Evolutionary conservation across 176 grass and related monocot genomes (phyloP).

Genomic region (Lolium multiflorum): DNA sequence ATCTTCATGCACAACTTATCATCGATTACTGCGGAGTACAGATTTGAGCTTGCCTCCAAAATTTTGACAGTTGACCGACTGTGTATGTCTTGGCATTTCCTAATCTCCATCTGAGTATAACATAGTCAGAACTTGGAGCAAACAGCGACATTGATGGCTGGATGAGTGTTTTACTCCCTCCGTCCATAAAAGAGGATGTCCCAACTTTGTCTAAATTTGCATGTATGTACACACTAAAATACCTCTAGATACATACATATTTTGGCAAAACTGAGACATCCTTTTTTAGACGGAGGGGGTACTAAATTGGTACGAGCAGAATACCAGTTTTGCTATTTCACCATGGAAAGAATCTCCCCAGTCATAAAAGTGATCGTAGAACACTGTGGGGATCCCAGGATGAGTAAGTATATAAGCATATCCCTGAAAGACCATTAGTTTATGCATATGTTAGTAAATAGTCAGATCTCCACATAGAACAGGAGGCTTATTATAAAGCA

Average conservation of each 20-base stretch:
- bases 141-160: not conserved
- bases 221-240: too few species aligned
- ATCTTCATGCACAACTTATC: conserved; percentile 95
- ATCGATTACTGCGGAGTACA: conserved; percentile 75
- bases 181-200: too few species aligned
- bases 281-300: too few species aligned
- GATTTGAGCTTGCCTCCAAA: conserved; percentile 68
- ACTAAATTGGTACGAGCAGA: not conserved
- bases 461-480: not conserved
- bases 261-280: too few species aligned
- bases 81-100: conserved; percentile 81
- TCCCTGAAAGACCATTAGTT: conserved; percentile 58
- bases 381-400: conserved; percentile 86
- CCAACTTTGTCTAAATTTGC: too few species aligned
- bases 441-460: conserved; percentile 19
- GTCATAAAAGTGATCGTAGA: conserved; percentile 93
- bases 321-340: conserved; percentile 89
- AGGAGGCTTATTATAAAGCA: not conserved
- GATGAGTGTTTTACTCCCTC: not conserved
- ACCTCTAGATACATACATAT: too few species aligned
- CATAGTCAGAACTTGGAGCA: conserved; percentile 35
- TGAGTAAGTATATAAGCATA: conserved; percentile 98
- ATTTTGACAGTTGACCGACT: conserved; percentile 85
- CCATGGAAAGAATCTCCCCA: conserved; percentile 62
- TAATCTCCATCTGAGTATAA: conserved; percentile 73